Base-by-base conservation (phyloP, 331 rosid genomes). In the Rosa hybrid region DNA sequence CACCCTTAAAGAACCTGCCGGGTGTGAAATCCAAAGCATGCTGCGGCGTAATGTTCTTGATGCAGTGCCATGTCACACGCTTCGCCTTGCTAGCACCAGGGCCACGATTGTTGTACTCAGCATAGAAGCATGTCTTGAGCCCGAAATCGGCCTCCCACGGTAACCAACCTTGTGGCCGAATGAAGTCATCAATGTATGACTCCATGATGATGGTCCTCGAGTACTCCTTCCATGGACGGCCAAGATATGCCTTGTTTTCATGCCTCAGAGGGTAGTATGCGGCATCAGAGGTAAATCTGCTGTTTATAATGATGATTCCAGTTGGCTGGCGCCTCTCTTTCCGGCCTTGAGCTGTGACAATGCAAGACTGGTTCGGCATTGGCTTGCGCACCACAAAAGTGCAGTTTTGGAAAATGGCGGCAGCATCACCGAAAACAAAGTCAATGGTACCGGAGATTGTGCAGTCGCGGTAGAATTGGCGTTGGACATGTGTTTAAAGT, bases 401-500 rank as follows among this genome's bases (percentile, higher is more conserved):
- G 83, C 94, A 92, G 76, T 87, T 88, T 59, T 92, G 97, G 82
- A 92, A 81, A 67, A 90, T 86, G 0, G 81, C 82, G 1, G 86
- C 85, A 0, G 94, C 86, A 16, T 92, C 92, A 0, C 97, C 97
- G 13, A 92, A 92, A 2, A 92, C 77, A 49, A 88, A 92, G 83
- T 92, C 97, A n/a, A 92, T 88, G 67, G 94, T 92, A 0, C 97
- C 97, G 1, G 91, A 81, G 59, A 92, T 77, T 45, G 68, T 41
- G 75, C 97, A 92, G 1, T 92, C 97, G 0, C 91, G 72, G 75
- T 88, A 92, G 88, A 87, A 92, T 14, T 92, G 97, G 72, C 94
- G 94, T 86, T 86, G 69, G 82, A 94, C 45, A 84, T 92, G 97
- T 0, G 83, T 84, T 38, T 92, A 92, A 1, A 92, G 89, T 2